Base-by-base conservation (phyloP, 768 basidiomycete species). In the Paxillus rubicundulus region DNA sequence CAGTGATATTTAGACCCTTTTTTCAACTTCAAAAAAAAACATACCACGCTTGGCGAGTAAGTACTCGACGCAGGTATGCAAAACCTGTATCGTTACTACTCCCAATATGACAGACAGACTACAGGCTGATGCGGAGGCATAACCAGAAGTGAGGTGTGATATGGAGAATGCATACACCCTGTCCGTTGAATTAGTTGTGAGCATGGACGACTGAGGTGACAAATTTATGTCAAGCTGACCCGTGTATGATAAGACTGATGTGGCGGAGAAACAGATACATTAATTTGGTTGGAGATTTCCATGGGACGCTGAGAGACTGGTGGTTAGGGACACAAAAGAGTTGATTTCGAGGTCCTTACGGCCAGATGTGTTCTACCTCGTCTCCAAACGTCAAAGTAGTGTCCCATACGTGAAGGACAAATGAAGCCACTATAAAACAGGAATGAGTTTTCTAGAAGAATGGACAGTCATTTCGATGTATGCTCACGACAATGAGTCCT, bases 321-420 rank as follows among this genome's bases (percentile, higher is more conserved):
- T 24, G 7, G 3, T 20, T 7, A 16, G 49, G 9, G 17, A 17
- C 9, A 9, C 24, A 3, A 14, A 28, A 32, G 32, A 21, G 21
- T 44, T 9, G 28, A n/a, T 12, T 2, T 13, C 16, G n/a, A 9
- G 13, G 30, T 42, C 30, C 66, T 54, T 16, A 68, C 67, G 62
- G 57, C 67, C 67, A 68, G 21, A 67, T 52, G 12, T 60, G 46
- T 9, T 58, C 59, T 1, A 64, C 60, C 42, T 68, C 67, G 12
- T 54, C 59, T 41, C 60, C 61, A 47, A 60, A 56, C 9, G 64
- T 66, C 17, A 59, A 37, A 5, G 64, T 16, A 13, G 61, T 47
- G 14, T 68, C 67, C 43, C 59, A 68, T 13, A 66, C 43, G 18
- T 64, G 55, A 17, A 68, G 52, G 3, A 49, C 17, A 27, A 65